Conservation (phyloP, 1,284 basidiomycete species). For the Trichosporon asahii region DNA sequence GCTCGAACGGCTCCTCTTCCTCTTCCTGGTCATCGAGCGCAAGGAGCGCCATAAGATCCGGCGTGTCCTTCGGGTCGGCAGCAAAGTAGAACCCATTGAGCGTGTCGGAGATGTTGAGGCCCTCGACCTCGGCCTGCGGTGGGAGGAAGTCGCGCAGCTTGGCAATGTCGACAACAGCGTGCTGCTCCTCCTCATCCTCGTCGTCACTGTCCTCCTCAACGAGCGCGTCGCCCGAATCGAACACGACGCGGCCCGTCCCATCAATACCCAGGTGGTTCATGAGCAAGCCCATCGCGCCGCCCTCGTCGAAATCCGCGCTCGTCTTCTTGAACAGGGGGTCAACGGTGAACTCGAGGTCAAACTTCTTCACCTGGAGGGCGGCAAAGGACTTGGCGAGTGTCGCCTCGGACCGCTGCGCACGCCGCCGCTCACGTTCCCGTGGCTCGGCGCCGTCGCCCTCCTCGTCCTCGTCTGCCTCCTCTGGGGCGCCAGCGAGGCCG, state of each 20-base stretch:
- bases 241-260: constrained; percentile 82
- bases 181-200: constrained; percentile 57
- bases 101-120: constrained; percentile 72
- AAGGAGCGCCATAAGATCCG: constrained; percentile 52
- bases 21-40: constrained; percentile 29
- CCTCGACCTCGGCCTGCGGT: constrained; percentile 61
- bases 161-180: constrained; percentile 54
- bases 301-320: constrained; percentile 97
- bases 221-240: constrained; percentile 88
- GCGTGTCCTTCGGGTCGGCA: constrained; percentile 56
- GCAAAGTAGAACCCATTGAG: constrained; percentile 75
- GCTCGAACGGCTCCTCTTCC: constrained; percentile 9
- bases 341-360: constrained; percentile 90
- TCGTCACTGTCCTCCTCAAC: constrained; percentile 72
- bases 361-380: constrained; percentile 84
- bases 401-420: constrained; percentile 63
- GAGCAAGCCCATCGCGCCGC: constrained; percentile 86
- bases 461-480: constrained; percentile 35
- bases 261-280: constrained; percentile 92
- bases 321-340: constrained; percentile 98
- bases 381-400: constrained; percentile 79
- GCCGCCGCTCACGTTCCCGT: not conserved
- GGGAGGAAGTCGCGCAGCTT: constrained; percentile 70
- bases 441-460: constrained; percentile 19
- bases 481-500: constrained; percentile 67